Base-by-base conservation (phyloP, 345 rosid species). In the Eucalyptus regnans region DNA sequence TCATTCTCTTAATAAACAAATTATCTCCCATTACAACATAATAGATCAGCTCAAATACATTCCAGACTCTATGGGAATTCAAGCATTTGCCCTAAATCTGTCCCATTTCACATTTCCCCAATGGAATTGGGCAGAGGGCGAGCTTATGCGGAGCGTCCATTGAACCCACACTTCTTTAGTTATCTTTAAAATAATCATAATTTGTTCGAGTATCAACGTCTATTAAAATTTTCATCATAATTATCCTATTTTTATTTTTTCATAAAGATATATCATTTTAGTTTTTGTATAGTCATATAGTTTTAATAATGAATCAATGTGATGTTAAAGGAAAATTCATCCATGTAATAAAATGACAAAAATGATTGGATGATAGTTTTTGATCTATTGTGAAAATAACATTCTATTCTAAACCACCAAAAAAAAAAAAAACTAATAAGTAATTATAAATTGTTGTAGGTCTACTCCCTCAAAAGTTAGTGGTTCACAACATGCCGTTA, bases 401-500 rank as follows among this genome's bases (percentile, higher is more conserved):
- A 52, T 7, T 3, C 0, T 17, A 51, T 52, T 52, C 9, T 3
- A 0, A 52, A 52, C 0, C 23, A 52, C 9, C n/a, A n/a, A 1
- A 44, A 52, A 52, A 52, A 51, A 0, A 51, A 51, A 51, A 1
- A 17, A 18, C 7, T 52, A 18, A 3, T 0, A 51, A 51, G 56
- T 51, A 51, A 51, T 18, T 0, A 52, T 52, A 0, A 52, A 52
- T 52, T 0, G 4, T 7, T 52, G 56, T 52, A 1, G 9, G 4
- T 52, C 0, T 51, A 52, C 0, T 52, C 4, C 4, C 56, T 52
- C 23, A 7, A 52, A 52, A 52, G 9, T 52, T 37, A 4, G 0
- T 17, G 0, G 0, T 2, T 52, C 56, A 52, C 4, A 52, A 18
- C 0, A 52, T 7, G 23, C 0, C 0, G 4, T 7, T 52, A 18